These are phyloP conservation scores for Phytophthora pini DNA, from an alignment of 352 stramenopile genomes.

Conservation along the genomic window DNA sequence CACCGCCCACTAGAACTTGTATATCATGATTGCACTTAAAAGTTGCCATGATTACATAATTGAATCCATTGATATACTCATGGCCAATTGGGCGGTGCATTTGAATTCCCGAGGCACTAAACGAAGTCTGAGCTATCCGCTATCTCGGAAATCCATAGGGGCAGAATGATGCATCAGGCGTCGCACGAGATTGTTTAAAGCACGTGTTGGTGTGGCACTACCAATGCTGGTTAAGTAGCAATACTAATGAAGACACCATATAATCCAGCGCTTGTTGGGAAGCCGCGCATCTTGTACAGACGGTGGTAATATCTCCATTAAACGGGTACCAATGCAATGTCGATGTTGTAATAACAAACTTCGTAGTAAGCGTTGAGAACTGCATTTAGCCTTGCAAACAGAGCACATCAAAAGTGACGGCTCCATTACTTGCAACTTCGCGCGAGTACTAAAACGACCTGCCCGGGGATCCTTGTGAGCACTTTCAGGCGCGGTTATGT, in stretches of 20 bases:
- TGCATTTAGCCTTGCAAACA: neutral
- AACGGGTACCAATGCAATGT: neutral
- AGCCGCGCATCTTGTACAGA: neutral
- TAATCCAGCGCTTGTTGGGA: neutral
- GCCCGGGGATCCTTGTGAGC: neutral
- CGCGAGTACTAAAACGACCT: neutral
- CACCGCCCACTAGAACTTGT: neutral
- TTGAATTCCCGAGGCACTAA: neutral
- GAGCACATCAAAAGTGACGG: neutral
- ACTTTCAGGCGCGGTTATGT: neutral
- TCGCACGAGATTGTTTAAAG: slow-evolving; percentile 4
- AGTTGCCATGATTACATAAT: slow-evolving; percentile 1
- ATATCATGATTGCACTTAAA: slow-evolving; percentile 5
- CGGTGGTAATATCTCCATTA: neutral
- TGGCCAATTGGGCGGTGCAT: neutral
- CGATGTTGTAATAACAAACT: neutral
- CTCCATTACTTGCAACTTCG: neutral
- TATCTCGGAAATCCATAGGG: neutral
- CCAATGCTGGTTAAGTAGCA: slow-evolving; percentile 5
- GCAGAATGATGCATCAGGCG: neutral
- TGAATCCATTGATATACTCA: slow-evolving; percentile 8
- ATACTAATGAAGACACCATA: slow-evolving; percentile 5
- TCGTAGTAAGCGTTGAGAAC: slow-evolving; percentile 1
- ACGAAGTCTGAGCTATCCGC: neutral
- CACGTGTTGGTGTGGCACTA: neutral